These are phyloP conservation scores for Canavalia gladiata DNA, from an alignment of 306 rosid species.

Conservation along the genomic window DNA sequence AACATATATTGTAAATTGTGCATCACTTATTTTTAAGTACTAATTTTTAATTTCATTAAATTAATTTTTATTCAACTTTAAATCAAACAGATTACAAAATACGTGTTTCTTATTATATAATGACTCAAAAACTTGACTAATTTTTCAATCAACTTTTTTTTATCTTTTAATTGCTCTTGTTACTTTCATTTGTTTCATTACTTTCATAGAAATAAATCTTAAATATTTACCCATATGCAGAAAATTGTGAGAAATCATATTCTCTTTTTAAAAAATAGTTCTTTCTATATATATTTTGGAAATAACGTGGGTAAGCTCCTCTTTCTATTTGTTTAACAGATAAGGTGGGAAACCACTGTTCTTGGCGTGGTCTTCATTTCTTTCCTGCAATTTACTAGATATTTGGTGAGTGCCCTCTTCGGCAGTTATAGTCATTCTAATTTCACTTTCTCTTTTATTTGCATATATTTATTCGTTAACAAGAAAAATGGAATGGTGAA, in stretches of 20 bases:
- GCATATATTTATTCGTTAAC: conserved; percentile 3
- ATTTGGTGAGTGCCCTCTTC: conserved; percentile 57
- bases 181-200: background rate
- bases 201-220: background rate
- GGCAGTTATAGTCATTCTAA: conserved; percentile 25
- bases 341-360: conserved; percentile 76
- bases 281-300: background rate
- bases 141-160: background rate
- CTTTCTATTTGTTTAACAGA: conserved; percentile 54
- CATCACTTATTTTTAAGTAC: no score
- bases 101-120: background rate
- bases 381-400: conserved; percentile 66
- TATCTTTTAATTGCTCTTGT: background rate
- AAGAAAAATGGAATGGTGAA: conserved; percentile 18
- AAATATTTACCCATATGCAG: background rate
- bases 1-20: no score
- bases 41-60: no score
- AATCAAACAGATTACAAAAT: no score
- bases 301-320: background rate
- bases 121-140: background rate
- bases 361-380: conserved; percentile 63
- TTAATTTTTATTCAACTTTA: no score
- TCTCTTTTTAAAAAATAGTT: background rate
- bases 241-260: background rate
- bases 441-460: conserved; percentile 28